Conservation (phyloP, 2,329 filamentous ascomycete genomes). For the Teratosphaeria epicoccoides region DNA sequence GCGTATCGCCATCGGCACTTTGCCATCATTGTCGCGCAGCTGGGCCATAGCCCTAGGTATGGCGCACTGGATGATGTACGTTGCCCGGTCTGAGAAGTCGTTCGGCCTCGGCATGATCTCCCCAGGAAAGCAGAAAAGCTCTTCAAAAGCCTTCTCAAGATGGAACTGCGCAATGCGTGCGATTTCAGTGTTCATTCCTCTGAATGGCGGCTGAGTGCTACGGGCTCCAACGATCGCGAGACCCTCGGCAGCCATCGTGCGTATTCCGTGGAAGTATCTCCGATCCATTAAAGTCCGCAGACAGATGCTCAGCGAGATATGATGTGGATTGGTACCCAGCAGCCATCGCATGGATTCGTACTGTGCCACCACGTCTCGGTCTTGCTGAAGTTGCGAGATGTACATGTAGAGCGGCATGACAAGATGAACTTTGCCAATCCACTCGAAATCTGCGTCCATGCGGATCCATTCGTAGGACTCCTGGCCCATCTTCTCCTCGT, state of each 20-base stretch:
- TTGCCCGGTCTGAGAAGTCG: conserved; percentile 77
- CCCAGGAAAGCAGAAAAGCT: conserved; percentile 75
- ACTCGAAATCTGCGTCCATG: conserved; percentile 96
- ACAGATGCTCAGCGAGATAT: conserved; percentile 78
- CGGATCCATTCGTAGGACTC: conserved; percentile 99
- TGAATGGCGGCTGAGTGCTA: neutral
- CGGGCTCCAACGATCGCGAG: conserved; percentile 53
- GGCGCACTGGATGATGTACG: conserved; percentile 73
- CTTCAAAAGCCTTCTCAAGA: conserved; percentile 73
- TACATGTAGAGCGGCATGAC: conserved; percentile 96
- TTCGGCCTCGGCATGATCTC: conserved; percentile 72
- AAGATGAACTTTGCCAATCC: conserved; percentile 76
- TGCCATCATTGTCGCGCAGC: conserved; percentile 63
- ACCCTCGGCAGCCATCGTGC: conserved; percentile 70
- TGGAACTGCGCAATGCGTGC: conserved; percentile 74
- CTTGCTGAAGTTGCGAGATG: conserved; percentile 90
- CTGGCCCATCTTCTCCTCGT: conserved; percentile 82
- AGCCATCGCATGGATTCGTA: conserved; percentile 37
- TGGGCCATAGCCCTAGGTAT: conserved; percentile 72
- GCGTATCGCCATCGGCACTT: conserved; percentile 68
- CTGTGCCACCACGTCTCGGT: conserved; percentile 89
- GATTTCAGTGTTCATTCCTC: conserved; percentile 42
- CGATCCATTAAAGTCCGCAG: conserved; percentile 81
- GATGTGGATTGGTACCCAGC: conserved; percentile 47
- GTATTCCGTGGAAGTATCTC: conserved; percentile 88